Evolutionary conservation across 352 stramenopile genomes (phyloP).

Genomic region (Globisporangium iwayamae): DNA sequence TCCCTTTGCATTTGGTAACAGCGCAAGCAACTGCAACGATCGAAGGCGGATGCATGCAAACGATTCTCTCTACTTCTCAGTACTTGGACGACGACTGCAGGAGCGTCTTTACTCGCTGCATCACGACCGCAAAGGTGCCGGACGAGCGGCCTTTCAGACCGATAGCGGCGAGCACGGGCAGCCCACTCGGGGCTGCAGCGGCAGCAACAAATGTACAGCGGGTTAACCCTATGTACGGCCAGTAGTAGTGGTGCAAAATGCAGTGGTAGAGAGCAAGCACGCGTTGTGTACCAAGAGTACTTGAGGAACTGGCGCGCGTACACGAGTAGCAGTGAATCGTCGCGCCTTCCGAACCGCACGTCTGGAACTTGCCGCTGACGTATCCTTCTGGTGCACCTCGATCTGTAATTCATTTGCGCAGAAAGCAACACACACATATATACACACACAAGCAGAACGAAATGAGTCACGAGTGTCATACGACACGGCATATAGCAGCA

Average conservation of each 20-base stretch:
- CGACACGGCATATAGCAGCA: not conserved
- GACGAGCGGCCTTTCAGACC: constrained; percentile 77
- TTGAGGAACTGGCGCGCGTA: constrained; percentile 82
- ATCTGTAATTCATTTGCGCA: constrained; percentile 28
- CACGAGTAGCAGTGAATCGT: constrained; percentile 79
- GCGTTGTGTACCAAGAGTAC: constrained; percentile 60
- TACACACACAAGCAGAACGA: not conserved
- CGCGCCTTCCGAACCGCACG: constrained; percentile 65
- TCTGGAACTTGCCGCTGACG: constrained; percentile 76
- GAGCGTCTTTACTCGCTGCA: constrained; percentile 57
- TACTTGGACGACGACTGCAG: constrained; percentile 8
- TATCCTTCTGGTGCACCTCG: constrained; percentile 70
- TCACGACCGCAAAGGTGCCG: constrained; percentile 65
- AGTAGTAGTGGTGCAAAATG: too few species aligned
- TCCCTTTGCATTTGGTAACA: not conserved
- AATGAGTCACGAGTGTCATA: not conserved
- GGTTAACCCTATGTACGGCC: not conserved
- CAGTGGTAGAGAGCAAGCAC: not conserved
- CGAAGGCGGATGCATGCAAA: too few species aligned
- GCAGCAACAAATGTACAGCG: not conserved
- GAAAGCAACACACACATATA: too few species aligned
- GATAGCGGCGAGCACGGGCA: constrained; percentile 69
- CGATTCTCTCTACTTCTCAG: not conserved
- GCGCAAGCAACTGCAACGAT: not conserved
- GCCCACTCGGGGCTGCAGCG: constrained; percentile 44